A percentile compares a stretch with the other conserved stretches of the same genome.
Conservation (phyloP, 1,139 yeast genomes). For the Candida glucosophila region DNA sequence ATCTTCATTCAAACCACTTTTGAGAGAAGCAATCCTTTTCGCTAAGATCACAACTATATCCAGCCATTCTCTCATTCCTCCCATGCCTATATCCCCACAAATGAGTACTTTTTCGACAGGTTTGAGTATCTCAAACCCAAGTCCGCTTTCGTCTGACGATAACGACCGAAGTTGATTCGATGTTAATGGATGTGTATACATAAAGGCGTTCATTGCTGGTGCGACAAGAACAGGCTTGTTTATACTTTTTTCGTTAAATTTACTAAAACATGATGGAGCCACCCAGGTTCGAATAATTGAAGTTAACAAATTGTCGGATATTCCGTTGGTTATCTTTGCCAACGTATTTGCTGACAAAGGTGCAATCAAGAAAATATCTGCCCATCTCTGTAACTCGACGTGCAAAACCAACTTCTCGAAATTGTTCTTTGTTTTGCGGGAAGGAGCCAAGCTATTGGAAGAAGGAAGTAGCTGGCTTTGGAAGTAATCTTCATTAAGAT, state of each 20-base stretch:
- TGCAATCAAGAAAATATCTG: constrained; percentile 25
- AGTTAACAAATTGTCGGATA: constrained; percentile 19
- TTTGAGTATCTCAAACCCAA: constrained; percentile 65
- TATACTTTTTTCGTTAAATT: constrained; percentile 6
- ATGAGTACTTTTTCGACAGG: constrained; percentile 92
- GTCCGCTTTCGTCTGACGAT: constrained; percentile 30
- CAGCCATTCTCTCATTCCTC: constrained; percentile 97
- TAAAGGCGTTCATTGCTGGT: constrained; percentile 96
- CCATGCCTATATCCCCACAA: constrained; percentile 96
- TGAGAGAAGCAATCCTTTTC: constrained; percentile 34
- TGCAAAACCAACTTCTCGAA: constrained; percentile 54
- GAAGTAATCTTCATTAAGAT: constrained; percentile 31
- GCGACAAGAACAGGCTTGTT: constrained; percentile 79
- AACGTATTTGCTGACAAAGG: constrained; percentile 22
- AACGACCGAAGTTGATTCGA: constrained; percentile 66
- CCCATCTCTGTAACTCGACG: constrained; percentile 67
- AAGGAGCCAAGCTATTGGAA: constrained; percentile 4
- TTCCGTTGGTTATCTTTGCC: constrained; percentile 20
- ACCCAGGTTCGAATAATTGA: constrained; percentile 19
- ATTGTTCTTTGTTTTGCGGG: constrained; percentile 30
- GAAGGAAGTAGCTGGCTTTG: constrained; percentile 11
- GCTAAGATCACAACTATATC: constrained; percentile 80
- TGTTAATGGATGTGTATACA: constrained; percentile 93
- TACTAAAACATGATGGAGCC: constrained; percentile 3
- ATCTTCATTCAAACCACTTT: constrained; percentile 30